Evolutionary conservation across 768 basidiomycete genomes (phyloP).

Genomic region (Boletus pseudo-olivaceus): DNA sequence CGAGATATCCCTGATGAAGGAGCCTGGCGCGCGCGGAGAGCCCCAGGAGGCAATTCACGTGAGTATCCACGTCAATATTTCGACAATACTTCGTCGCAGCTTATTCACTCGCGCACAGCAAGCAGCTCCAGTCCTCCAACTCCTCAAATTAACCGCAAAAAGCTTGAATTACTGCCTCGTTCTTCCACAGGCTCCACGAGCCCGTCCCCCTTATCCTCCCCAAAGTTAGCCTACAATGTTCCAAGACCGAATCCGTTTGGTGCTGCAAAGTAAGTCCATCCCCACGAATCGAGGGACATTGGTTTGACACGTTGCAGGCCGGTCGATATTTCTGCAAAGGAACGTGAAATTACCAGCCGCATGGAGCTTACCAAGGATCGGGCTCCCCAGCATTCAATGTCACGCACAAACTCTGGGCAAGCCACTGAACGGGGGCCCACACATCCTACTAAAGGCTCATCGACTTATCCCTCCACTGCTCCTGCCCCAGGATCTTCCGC

Average conservation of each 20-base stretch:
- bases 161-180: conserved; percentile 84
- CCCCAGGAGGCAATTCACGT: conserved; percentile 61
- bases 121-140: conserved; percentile 75
- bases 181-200: conserved; percentile 61
- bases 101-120: conserved; percentile 39
- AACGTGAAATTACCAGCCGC: conserved; percentile 71
- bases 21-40: conserved; percentile 65
- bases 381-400: conserved; percentile 39
- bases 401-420: conserved; percentile 45
- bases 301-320: conserved; percentile 49
- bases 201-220: conserved; percentile 76
- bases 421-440: conserved; percentile 43
- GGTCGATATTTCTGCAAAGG: conserved; percentile 75
- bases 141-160: conserved; percentile 73
- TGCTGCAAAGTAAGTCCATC: conserved; percentile 59
- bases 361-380: conserved; percentile 43
- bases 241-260: conserved; percentile 81
- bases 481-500: conserved; percentile 23
- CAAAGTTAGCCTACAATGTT: conserved; percentile 56
- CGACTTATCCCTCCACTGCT: conserved; percentile 18
- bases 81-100: conserved; percentile 2
- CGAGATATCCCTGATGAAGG: conserved; percentile 53
- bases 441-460: conserved; percentile 33
- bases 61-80: conserved; percentile 33
- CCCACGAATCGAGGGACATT: not conserved